phyloP scores from a whole-genome alignment of 2,329 filamentous ascomycete species.

The Orbilia javanica region DNA sequence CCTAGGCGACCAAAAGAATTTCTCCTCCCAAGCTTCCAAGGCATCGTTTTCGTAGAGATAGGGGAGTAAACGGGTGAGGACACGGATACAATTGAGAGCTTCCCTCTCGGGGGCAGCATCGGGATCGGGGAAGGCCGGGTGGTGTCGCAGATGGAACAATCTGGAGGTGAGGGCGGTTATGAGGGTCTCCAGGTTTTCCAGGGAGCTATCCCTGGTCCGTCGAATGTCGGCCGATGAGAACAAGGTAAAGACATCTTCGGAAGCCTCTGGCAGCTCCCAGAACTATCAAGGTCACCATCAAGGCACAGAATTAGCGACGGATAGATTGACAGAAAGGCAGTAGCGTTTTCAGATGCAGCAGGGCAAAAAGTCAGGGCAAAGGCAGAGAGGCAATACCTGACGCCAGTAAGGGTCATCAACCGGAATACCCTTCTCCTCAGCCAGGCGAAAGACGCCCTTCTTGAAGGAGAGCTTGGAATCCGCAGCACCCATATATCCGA shows the following conservation, averaged over 20 bases:
- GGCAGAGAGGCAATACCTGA: slow-evolving; percentile 75
- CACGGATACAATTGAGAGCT: slow-evolving; percentile 93
- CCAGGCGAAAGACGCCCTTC: slow-evolving; percentile 95
- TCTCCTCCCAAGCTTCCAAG: slow-evolving; percentile 86
- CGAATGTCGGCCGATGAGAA: slow-evolving; percentile 91
- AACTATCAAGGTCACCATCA: slow-evolving; percentile 73
- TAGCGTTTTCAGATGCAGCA: too few relatives aligned
- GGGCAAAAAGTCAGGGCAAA: too few relatives aligned
- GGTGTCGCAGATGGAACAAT: slow-evolving; percentile 83
- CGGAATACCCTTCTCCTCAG: slow-evolving; percentile 87
- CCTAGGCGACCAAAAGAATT: slow-evolving; percentile 89
- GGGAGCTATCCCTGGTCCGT: slow-evolving; percentile 83
- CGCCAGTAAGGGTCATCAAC: slow-evolving; percentile 93
- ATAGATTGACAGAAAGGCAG: background rate
- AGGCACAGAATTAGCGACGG: background rate
- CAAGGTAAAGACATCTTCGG: slow-evolving; percentile 95
- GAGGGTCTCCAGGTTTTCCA: slow-evolving; percentile 90
- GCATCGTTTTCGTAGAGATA: slow-evolving; percentile 92
- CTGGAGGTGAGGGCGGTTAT: slow-evolving; percentile 85
- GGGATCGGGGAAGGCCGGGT: slow-evolving; percentile 88
- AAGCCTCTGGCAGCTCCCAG: slow-evolving; percentile 95
- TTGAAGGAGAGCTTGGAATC: slow-evolving; percentile 99
- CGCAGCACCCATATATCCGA: slow-evolving; percentile 92
- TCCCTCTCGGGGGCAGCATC: slow-evolving; percentile 86
- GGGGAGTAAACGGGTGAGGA: slow-evolving; percentile 88